Percentiles rank a stretch among this genome's conserved stretches.
Conservation (phyloP, 495 filamentous ascomycete genomes). For the Lasiosphaeris hirsuta region DNA sequence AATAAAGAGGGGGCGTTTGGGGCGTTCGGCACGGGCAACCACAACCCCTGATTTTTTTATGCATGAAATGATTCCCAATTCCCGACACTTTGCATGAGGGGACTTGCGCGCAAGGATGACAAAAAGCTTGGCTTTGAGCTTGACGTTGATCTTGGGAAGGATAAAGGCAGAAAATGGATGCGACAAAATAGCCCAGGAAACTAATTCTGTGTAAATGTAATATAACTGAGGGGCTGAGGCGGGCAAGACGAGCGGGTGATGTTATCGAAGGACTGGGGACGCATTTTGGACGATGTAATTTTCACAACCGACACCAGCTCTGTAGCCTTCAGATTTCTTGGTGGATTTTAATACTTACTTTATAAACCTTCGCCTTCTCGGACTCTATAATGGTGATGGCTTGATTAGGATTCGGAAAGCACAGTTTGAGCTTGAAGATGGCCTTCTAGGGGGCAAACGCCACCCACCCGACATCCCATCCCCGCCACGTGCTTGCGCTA, state of each 20-base stretch:
- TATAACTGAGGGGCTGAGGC: not conserved
- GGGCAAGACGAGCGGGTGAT: not conserved
- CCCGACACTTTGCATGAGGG: not conserved
- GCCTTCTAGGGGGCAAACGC: too few relatives aligned
- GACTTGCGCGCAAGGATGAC: not conserved
- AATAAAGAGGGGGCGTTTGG: not conserved
- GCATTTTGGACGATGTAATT: too few relatives aligned
- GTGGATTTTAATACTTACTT: too few relatives aligned
- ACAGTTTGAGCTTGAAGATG: not conserved
- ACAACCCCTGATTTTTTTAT: not conserved
- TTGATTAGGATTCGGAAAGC: not conserved
- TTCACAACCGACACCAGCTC: too few relatives aligned
- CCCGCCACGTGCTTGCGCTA: not conserved
- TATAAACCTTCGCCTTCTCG: too few relatives aligned
- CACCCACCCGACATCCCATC: not conserved
- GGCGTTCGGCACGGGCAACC: not conserved
- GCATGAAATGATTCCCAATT: conserved; percentile 3
- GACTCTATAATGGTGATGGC: too few relatives aligned
- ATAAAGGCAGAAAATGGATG: not conserved
- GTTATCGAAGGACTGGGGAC: too few relatives aligned
- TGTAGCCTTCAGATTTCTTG: too few relatives aligned
- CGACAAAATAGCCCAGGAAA: not conserved
- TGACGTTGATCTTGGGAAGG: not conserved
- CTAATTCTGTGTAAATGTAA: too few relatives aligned
- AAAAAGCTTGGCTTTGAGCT: not conserved